Conservation (phyloP, 306 rosid species). For the Lupinus albus region DNA sequence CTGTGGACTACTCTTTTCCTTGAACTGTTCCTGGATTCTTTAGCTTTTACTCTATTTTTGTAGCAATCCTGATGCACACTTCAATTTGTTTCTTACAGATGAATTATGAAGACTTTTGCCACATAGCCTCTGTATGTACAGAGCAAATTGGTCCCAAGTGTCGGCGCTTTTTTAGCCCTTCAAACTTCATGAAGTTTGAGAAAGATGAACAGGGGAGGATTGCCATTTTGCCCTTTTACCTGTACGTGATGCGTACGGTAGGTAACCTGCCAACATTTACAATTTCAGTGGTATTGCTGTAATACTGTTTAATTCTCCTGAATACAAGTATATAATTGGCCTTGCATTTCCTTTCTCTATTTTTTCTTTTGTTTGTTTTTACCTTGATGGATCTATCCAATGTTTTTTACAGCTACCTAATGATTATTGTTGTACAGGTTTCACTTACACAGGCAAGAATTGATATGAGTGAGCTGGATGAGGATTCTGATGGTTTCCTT, state of each 20-base stretch:
- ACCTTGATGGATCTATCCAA: constrained; percentile 31
- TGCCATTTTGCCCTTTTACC: constrained; percentile 98
- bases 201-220: constrained; percentile 99
- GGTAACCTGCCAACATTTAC: constrained; percentile 39
- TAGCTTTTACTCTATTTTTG: constrained; percentile 30
- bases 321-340: not conserved
- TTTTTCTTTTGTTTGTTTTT: not conserved
- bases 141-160: constrained; percentile 98
- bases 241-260: constrained; percentile 98
- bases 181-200: constrained; percentile 99
- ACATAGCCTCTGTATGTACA: constrained; percentile 96
- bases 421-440: constrained; percentile 63
- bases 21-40: constrained; percentile 22
- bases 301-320: constrained; percentile 21
- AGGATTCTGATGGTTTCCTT: constrained; percentile 98
- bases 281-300: constrained; percentile 21
- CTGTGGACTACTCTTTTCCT: constrained; percentile 25
- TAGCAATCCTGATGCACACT: constrained; percentile 35
- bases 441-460: constrained; percentile 98
- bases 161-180: constrained; percentile 95
- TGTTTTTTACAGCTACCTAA: constrained; percentile 34
- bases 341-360: constrained; percentile 19
- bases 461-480: constrained; percentile 99
- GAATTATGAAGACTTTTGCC: constrained; percentile 99
- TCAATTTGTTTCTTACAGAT: constrained; percentile 62